Evolutionary conservation across 1,284 basidiomycete genomes (phyloP), one percentile per base, ranked within the genome.

Genomic region (Ganoderma lucidum): DNA sequence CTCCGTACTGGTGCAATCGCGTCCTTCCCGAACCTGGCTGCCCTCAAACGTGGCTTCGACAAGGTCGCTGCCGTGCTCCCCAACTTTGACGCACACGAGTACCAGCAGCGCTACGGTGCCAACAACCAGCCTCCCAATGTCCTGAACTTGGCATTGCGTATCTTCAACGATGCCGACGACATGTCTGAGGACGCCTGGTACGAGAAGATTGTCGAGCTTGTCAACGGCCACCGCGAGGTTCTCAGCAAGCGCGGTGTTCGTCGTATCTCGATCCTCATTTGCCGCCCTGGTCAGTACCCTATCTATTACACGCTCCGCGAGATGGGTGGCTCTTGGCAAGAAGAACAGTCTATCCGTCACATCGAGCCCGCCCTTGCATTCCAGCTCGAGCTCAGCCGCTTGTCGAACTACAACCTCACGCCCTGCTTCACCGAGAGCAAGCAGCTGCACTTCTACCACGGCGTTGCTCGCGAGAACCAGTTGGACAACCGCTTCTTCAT

Each of bases 401-500:
- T 99, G 73, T 97, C 96, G 56, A 95, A 98, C 86, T 99, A 99
- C 85, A 96, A 98, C 82, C 89, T 99, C 80, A 95, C 91, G 55
- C 97, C 98, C 62, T 90, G 92, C 84, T 94, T 96, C 80, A 93
- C 97, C 71, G 94, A 98, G 82, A 94, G 95, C 84, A 93, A 96
- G 79, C 96, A 98, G 82, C 94, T 98, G 67, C 97, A 97, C 82
- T 94, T 99, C 78, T 99, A 99, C 84, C 96, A 97, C 78, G 97
- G 94, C 59, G 91, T 97, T 67, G 97, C 96, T 63, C 90, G 92
- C 73, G 96, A 98, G 84, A 99, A 99, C 83, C 94, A 97, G 74
- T 90, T 98, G 44, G 98, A 99, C 81, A 96, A 90, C 71, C 90
- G 98, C 70, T 99, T 99, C 93, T 99, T 99, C 83, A 92, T 99